Conservation (phyloP, 129 eudicot species). For the Flaveria bidentis region DNA sequence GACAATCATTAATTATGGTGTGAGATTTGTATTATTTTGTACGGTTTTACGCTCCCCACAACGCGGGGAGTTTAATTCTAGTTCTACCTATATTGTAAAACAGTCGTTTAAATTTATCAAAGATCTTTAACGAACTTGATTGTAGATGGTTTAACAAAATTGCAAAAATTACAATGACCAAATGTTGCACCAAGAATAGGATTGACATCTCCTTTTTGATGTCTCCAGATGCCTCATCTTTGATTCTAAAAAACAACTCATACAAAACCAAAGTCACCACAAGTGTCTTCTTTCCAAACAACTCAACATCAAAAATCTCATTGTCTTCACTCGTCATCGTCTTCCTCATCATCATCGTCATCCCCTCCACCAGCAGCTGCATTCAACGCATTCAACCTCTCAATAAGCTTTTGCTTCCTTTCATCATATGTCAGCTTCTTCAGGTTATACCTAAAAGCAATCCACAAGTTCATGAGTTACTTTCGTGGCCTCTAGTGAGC, state of each 20-base stretch:
- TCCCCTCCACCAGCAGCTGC: conserved; percentile 43
- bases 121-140: background rate
- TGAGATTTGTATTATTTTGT: too few relatives aligned
- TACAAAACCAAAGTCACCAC: conserved; percentile 20
- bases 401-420: conserved; percentile 53
- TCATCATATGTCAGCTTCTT: conserved; percentile 58
- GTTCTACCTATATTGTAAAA: too few relatives aligned
- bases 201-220: background rate
- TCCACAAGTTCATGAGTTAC: background rate
- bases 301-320: conserved; percentile 4
- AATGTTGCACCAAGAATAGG: background rate
- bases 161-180: background rate
- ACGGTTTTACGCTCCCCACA: too few relatives aligned
- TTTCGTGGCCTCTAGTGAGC: background rate
- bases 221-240: conserved; percentile 15
- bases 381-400: conserved; percentile 57
- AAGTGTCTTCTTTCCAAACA: conserved; percentile 5
- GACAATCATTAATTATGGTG: too few relatives aligned
- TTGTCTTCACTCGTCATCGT: conserved; percentile 33
- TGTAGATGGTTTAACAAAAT: background rate
- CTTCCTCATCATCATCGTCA: conserved; percentile 46
- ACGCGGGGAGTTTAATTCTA: too few relatives aligned
- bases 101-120: background rate
- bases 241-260: conserved; percentile 7
- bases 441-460: conserved; percentile 43